Base-by-base conservation (phyloP, 2,329 filamentous ascomycete species). In the Diaporthe citrichinensis region DNA sequence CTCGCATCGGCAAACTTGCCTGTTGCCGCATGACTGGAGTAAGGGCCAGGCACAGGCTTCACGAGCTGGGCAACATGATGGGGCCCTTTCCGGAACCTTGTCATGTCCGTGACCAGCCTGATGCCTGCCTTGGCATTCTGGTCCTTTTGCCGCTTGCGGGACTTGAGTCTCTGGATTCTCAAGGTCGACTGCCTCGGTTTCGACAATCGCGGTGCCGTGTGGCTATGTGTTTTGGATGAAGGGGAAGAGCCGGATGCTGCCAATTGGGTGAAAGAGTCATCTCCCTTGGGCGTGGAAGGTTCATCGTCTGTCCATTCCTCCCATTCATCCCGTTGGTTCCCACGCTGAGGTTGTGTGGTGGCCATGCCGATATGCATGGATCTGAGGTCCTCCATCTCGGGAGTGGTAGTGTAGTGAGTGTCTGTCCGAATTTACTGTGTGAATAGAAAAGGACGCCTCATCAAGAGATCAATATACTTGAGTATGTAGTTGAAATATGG, bases 51-150 rank as follows among this genome's bases (percentile, higher is more conserved):
- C 10, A 51, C 68, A 17, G 73, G 58, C 67, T 76, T 81, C 69
- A 81, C 80, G 10, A 83, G 80, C 51, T 81, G 80, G 17, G 79
- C 80, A 31, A 80, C 82, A 78, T 83, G 87, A 81, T 81, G 87
- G 78, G 82, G 83, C 39, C 85, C 85, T 62, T 78, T 80, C 36
- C 84, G 90, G 81, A 87, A 86, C 76, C 83, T 85, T 76, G 90
- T 86, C 86, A 94, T 92, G 80, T 92, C 92, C 2, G 94, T 95
- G 78, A 94, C 91, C 28, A 95, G 82, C 77, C 87, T 92, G 80
- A 94, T 94, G 17, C 92, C 92, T 12, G 90, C 90, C 83, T 89
- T 87, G 74, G 88, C 87, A 81, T 92, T 90, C 80, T 92, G 87
- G 31, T 88, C 87, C 79, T 90, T 90, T 79, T 93, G 91, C 71